Evolutionary conservation across 2,329 filamentous ascomycete species (phyloP).

Genomic region (Alternaria triticimaculans): DNA sequence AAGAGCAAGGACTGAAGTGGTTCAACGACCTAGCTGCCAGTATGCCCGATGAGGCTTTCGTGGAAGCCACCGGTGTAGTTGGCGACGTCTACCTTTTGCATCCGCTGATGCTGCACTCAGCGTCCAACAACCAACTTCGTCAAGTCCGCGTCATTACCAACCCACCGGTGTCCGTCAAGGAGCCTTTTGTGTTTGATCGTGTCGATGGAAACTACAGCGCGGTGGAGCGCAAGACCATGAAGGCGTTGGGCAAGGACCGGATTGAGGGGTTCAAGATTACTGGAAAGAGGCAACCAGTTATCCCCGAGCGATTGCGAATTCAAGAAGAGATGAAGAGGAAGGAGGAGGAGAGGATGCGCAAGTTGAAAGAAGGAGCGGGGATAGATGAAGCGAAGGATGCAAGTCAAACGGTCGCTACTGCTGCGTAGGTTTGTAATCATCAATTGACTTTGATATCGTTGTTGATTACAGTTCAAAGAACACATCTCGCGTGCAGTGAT

Average conservation of each 20-base stretch:
- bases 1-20: conserved; percentile 54
- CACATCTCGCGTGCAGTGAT: neutral
- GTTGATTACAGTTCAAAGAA: neutral
- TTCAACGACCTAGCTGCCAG: conserved; percentile 51
- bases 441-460: neutral
- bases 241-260: conserved; percentile 55
- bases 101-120: conserved; percentile 66
- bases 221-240: conserved; percentile 64
- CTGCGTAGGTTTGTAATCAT: neutral
- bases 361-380: conserved; percentile 28
- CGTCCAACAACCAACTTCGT: conserved; percentile 58
- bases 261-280: conserved; percentile 62
- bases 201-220: conserved; percentile 59
- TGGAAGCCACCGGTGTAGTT: conserved; percentile 61
- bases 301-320: conserved; percentile 58
- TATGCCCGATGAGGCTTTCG: conserved; percentile 53
- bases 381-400: conserved; percentile 13
- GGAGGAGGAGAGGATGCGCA: conserved; percentile 56
- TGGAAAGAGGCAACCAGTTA: conserved; percentile 56
- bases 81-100: conserved; percentile 67
- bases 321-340: conserved; percentile 59
- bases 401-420: neutral
- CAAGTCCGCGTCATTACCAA: conserved; percentile 62
- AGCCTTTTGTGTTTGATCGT: conserved; percentile 62
- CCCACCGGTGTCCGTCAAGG: conserved; percentile 59